Conservation (phyloP, 345 rosid genomes). For the Aegle marmelos region DNA sequence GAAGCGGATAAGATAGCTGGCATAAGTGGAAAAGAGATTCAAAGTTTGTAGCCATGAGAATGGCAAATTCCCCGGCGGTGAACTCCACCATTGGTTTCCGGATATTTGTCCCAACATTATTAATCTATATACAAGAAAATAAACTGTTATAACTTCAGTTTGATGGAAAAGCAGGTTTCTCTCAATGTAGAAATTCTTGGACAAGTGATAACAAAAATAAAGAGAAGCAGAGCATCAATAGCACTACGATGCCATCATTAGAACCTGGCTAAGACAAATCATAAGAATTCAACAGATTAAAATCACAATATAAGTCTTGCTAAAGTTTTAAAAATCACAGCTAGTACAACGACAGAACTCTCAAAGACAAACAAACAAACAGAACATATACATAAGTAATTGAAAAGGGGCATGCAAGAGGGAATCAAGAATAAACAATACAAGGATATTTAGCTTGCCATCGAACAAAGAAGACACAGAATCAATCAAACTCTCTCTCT, state of each 20-base stretch:
- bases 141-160: background rate
- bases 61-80: conserved; percentile 52
- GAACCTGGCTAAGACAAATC: background rate
- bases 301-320: background rate
- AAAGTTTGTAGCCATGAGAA: conserved; percentile 61
- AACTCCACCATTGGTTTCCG: conserved; percentile 66
- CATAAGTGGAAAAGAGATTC: conserved; percentile 72
- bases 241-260: background rate
- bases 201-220: background rate
- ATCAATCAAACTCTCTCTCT: conserved; percentile 45
- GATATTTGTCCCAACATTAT: conserved; percentile 73
- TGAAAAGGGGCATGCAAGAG: too few relatives aligned
- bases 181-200: background rate
- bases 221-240: background rate
- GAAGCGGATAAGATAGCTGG: conserved; percentile 69
- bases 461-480: conserved; percentile 38
- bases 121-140: conserved; percentile 38
- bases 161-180: background rate
- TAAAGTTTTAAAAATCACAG: background rate
- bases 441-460: conserved; percentile 64
- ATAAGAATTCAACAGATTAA: background rate
- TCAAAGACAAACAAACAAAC: conserved; percentile 34
- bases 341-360: background rate
- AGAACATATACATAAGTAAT: conserved; percentile 1
- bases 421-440: conserved; percentile 10